phyloP scores from a whole-genome alignment of 495 filamentous ascomycete species.

The Xylaria cubensis region DNA sequence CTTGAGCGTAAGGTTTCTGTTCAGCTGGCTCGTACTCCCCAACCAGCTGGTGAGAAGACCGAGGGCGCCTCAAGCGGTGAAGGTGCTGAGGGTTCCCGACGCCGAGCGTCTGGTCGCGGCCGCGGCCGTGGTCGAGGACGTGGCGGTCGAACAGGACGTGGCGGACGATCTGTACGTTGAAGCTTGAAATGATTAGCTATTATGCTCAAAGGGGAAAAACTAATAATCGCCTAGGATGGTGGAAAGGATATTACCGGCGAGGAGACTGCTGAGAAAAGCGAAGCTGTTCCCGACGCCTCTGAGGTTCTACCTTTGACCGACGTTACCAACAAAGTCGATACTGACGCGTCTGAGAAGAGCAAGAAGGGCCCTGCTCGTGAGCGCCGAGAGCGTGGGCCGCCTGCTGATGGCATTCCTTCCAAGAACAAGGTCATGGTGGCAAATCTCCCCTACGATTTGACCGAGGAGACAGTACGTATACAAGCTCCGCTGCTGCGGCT shows the following conservation, averaged over 20 bases:
- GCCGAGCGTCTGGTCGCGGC: slow-evolving; percentile 77
- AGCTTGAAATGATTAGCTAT: not conserved
- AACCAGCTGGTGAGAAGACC: slow-evolving; percentile 77
- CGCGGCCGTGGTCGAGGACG: slow-evolving; percentile 74
- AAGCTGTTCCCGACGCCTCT: slow-evolving; percentile 47
- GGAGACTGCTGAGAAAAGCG: slow-evolving; percentile 55
- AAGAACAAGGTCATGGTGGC: slow-evolving; percentile 99
- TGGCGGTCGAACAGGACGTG: slow-evolving; percentile 77
- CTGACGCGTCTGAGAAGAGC: slow-evolving; percentile 52
- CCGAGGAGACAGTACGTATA: slow-evolving; percentile 84
- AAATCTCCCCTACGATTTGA: slow-evolving; percentile 96
- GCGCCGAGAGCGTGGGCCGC: slow-evolving; percentile 87
- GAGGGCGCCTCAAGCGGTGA: slow-evolving; percentile 72
- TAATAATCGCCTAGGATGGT: slow-evolving; percentile 43
- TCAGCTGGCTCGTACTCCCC: slow-evolving; percentile 96
- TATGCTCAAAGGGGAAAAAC: slow-evolving; percentile 1
- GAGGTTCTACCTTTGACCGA: slow-evolving; percentile 61
- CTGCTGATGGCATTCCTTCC: slow-evolving; percentile 96
- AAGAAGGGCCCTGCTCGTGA: slow-evolving; percentile 61
- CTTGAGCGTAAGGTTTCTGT: slow-evolving; percentile 98
- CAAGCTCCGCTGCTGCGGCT: not conserved
- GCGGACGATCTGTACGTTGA: slow-evolving; percentile 72
- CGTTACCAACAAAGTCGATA: slow-evolving; percentile 53
- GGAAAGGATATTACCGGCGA: slow-evolving; percentile 53
- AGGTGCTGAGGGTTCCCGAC: slow-evolving; percentile 76